Conservation (phyloP, 495 filamentous ascomycete species). For the Jackrogersella minutella region DNA sequence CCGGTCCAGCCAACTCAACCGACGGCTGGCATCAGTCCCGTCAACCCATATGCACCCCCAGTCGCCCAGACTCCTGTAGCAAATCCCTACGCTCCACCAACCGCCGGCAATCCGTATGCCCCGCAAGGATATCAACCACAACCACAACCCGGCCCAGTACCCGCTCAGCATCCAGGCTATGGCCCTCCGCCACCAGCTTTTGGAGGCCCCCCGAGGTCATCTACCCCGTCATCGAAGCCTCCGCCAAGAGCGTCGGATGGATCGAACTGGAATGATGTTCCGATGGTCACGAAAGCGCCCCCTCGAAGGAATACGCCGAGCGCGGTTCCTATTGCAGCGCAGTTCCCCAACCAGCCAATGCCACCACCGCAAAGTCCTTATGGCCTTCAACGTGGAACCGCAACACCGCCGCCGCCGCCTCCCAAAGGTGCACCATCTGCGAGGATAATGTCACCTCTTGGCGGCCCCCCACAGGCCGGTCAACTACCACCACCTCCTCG, state of each 20-base stretch:
- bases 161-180: conserved; percentile 45
- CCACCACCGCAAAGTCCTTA: conserved; percentile 57
- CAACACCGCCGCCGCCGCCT: conserved; percentile 43
- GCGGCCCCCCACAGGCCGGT: conserved; percentile 57
- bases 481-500: conserved; percentile 57
- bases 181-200: conserved; percentile 46
- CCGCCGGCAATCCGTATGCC: conserved; percentile 45
- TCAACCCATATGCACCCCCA: conserved; percentile 42
- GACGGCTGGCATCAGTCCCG: conserved; percentile 42
- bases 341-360: conserved; percentile 70
- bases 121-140: conserved; percentile 49
- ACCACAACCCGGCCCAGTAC: conserved; percentile 32
- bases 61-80: conserved; percentile 51
- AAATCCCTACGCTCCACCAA: conserved; percentile 70
- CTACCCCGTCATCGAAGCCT: conserved; percentile 66
- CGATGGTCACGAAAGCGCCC: conserved; percentile 80
- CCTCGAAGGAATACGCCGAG: conserved; percentile 75
- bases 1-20: conserved; percentile 51
- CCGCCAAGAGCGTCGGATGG: conserved; percentile 76
- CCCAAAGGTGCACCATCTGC: conserved; percentile 63
- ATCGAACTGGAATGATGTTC: conserved; percentile 93
- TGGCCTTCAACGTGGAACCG: conserved; percentile 32
- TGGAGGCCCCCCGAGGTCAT: conserved; percentile 53
- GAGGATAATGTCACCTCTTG: conserved; percentile 62
- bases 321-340: conserved; percentile 65